Base-by-base conservation (phyloP, 495 filamentous ascomycete species). In the Tuber borchii region DNA sequence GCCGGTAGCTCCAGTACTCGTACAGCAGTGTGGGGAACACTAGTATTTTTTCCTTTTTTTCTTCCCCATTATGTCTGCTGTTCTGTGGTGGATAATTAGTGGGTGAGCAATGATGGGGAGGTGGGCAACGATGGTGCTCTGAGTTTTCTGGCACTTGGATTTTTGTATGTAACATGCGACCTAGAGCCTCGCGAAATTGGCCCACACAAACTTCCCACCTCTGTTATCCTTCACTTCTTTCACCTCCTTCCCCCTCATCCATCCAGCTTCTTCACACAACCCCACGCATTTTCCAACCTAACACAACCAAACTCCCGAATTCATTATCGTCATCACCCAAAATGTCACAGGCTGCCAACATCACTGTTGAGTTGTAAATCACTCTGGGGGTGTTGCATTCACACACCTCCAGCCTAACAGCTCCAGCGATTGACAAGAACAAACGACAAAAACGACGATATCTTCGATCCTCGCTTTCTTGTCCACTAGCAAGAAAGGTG, bases 291-390 rank as follows among this genome's bases (percentile, higher is more conserved):
- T 26, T 4, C 14, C 2, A 56, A n/a, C 48, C 48, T 2, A 45
- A 45, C 75, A 79, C 76, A 78, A 75, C 79, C 73, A 75, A 71
- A 81, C 76, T 70, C 69, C 71, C 70, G 51, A 74, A 77, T 78
- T 72, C 73, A 81, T 80, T 79, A 79, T 81, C 79, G 80, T 81
- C 76, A 81, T 74, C 74, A 79, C 71, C 75, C 81, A 81, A 78
- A 78, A 82, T 82, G 80, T 82, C 79, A 78, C 80, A 82, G 48
- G 74, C 78, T 79, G 78, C 73, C 51, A 79, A 79, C 80, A 75
- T 80, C 78, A 69, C 79, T 75, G 79, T 79, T 78, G 79, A 82
- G 80, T 82, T 82, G 79, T 82, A 82, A 82, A 81, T 78, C 56
- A 65, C 74, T 82, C 80, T 82, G 80, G 80, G 76, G 80, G 80